A percentile compares a stretch with the other conserved stretches of the same genome.
Evolutionary conservation across 495 filamentous ascomycete species (phyloP).

Genomic region (Opeltia flavorubescens): DNA sequence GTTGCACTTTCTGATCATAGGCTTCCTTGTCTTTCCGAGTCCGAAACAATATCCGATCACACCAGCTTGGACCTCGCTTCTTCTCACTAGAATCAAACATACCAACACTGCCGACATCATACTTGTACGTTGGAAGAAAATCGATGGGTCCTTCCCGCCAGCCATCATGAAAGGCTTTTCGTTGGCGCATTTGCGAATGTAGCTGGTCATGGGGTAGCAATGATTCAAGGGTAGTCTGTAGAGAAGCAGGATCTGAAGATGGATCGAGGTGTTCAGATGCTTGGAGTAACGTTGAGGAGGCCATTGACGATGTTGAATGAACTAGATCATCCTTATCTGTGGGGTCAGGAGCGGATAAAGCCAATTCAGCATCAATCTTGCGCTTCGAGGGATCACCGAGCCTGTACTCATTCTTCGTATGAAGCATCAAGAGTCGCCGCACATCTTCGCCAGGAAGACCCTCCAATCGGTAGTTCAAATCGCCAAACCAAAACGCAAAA

Average conservation of each 20-base stretch:
- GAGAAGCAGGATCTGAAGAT: slow-evolving; percentile 42
- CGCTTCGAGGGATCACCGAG: slow-evolving; percentile 15
- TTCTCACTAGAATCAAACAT: slow-evolving; percentile 94
- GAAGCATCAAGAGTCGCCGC: slow-evolving; percentile 65
- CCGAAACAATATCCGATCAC: slow-evolving; percentile 86
- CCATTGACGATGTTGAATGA: neutral
- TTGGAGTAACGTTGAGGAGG: slow-evolving; percentile 1
- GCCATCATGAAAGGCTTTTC: slow-evolving; percentile 74
- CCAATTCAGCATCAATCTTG: slow-evolving; percentile 24
- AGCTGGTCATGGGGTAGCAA: slow-evolving; percentile 87
- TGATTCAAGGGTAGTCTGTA: slow-evolving; percentile 76
- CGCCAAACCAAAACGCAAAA: slow-evolving; percentile 91
- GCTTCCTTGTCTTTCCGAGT: slow-evolving; percentile 53
- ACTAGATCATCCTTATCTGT: neutral
- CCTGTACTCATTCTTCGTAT: slow-evolving; percentile 67
- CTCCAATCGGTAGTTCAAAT: slow-evolving; percentile 89
- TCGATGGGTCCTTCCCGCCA: slow-evolving; percentile 82
- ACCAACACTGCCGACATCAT: slow-evolving; percentile 87
- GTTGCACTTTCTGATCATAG: slow-evolving; percentile 53
- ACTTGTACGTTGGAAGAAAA: slow-evolving; percentile 92
- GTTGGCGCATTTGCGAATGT: slow-evolving; percentile 50
- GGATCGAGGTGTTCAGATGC: slow-evolving; percentile 23
- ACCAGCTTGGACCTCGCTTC: slow-evolving; percentile 86
- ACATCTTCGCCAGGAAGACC: slow-evolving; percentile 84
- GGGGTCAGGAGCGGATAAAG: neutral